phyloP scores from a whole-genome alignment of 148 eudicot species.

The Chenopodium album region DNA sequence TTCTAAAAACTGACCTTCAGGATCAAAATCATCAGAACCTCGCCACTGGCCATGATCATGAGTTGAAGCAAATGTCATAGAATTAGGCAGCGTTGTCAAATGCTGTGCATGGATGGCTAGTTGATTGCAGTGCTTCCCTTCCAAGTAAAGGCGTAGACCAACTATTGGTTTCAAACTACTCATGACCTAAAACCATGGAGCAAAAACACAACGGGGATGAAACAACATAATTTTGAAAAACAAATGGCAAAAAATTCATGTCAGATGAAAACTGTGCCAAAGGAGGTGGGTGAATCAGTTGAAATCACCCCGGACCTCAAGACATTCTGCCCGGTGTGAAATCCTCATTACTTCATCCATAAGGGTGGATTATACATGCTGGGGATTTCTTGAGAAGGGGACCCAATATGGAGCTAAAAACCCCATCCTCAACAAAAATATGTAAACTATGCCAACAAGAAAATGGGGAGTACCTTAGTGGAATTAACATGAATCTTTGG shows the following conservation, averaged over 20 bases:
- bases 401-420: not conserved
- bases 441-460: not conserved
- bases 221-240: not conserved
- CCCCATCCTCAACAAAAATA: too few species aligned
- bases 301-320: not conserved
- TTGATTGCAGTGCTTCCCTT: slow-evolving; percentile 80
- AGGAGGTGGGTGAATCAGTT: not conserved
- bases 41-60: slow-evolving; percentile 59
- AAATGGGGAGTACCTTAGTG: slow-evolving; percentile 49
- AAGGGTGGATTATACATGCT: not conserved
- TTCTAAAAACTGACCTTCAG: slow-evolving; percentile 55
- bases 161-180: slow-evolving; percentile 66
- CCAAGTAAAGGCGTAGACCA: slow-evolving; percentile 82
- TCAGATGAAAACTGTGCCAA: not conserved
- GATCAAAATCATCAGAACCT: slow-evolving; percentile 71
- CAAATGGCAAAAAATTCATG: not conserved
- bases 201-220: not conserved
- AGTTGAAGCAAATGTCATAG: slow-evolving; percentile 41
- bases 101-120: slow-evolving; percentile 86
- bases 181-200: slow-evolving; percentile 50
- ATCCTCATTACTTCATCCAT: not conserved
- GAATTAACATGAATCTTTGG: slow-evolving; percentile 77
- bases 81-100: slow-evolving; percentile 81
- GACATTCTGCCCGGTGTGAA: not conserved
- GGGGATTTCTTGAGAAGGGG: not conserved